Conservation (phyloP, 257 asterid genomes). For the Cordia subcordata region DNA sequence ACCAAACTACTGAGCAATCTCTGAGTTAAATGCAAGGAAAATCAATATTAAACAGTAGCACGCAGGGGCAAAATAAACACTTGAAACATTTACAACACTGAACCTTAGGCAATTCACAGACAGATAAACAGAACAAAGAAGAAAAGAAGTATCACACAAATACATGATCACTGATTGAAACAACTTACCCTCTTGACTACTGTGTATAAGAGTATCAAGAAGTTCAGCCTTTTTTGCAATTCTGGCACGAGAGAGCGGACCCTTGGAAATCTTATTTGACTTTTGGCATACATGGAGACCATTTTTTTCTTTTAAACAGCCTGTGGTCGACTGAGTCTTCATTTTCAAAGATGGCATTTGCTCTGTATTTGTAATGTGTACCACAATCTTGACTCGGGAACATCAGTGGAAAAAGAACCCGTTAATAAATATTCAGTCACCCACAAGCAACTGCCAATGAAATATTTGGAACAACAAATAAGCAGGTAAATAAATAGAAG, state of each 20-base stretch:
- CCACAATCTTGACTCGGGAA: conserved; percentile 30
- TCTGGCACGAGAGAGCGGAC: conserved; percentile 52
- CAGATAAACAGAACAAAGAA: neutral
- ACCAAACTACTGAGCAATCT: no score
- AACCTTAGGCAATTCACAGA: no score
- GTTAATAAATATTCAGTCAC: conserved; percentile 26
- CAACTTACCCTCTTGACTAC: conserved; percentile 52
- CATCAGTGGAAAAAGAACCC: conserved; percentile 33
- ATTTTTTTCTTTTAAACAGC: conserved; percentile 54
- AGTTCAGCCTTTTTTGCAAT: conserved; percentile 40
- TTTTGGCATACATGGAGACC: conserved; percentile 70
- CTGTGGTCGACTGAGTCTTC: conserved; percentile 61
- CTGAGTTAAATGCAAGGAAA: no score
- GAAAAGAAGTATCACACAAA: neutral
- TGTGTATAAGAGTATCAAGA: conserved; percentile 24
- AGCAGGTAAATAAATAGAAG: conserved; percentile 4
- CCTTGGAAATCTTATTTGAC: conserved; percentile 67
- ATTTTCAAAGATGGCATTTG: conserved; percentile 92
- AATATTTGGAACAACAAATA: neutral
- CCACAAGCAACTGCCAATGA: conserved; percentile 36
- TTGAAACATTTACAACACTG: neutral
- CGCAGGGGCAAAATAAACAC: no score
- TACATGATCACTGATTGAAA: neutral
- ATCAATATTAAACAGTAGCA: no score
- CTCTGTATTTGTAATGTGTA: conserved; percentile 27